Evolutionary conservation across 2,329 filamentous ascomycete genomes (phyloP).

Genomic region (Calonectria naviculata): DNA sequence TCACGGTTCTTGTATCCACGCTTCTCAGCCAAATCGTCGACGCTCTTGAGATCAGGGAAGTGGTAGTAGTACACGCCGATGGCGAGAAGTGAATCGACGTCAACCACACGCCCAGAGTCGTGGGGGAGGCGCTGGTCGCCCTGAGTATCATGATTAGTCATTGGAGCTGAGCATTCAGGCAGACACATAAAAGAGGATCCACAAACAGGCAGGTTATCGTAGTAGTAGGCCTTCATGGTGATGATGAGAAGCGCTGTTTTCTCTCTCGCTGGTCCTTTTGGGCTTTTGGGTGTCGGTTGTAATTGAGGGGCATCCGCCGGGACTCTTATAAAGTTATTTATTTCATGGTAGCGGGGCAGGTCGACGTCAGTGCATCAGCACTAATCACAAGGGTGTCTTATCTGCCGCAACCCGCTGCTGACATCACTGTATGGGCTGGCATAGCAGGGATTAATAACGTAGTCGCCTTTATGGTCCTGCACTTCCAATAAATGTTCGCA

Average conservation of each 20-base stretch:
- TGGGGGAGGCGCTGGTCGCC: constrained; percentile 94
- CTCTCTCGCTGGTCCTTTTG: not conserved
- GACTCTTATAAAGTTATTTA: constrained; percentile 18
- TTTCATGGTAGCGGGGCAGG: constrained; percentile 35
- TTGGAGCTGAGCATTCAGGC: not conserved
- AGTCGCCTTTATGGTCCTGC: no score
- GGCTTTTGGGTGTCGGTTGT: not conserved
- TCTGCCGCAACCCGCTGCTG: not conserved
- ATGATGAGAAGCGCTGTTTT: not conserved
- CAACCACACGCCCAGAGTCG: constrained; percentile 81
- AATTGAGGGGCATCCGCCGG: constrained; percentile 4
- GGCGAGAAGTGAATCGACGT: constrained; percentile 71
- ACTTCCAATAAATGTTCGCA: no score
- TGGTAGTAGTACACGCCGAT: constrained; percentile 86
- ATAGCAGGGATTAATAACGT: not conserved
- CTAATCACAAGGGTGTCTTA: constrained; percentile 24
- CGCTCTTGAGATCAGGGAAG: constrained; percentile 71
- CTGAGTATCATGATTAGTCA: constrained; percentile 55
- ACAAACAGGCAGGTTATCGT: constrained; percentile 66
- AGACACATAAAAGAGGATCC: constrained; percentile 8
- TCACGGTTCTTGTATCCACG: constrained; percentile 95
- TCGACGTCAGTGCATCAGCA: constrained; percentile 38
- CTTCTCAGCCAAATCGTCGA: constrained; percentile 78
- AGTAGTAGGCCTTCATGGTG: constrained; percentile 69
- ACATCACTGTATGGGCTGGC: not conserved